A percentile compares a stretch with the other conserved stretches of the same genome.
phyloP scores from a whole-genome alignment of 768 basidiomycete species.

The Psilocybe subaeruginosa region DNA sequence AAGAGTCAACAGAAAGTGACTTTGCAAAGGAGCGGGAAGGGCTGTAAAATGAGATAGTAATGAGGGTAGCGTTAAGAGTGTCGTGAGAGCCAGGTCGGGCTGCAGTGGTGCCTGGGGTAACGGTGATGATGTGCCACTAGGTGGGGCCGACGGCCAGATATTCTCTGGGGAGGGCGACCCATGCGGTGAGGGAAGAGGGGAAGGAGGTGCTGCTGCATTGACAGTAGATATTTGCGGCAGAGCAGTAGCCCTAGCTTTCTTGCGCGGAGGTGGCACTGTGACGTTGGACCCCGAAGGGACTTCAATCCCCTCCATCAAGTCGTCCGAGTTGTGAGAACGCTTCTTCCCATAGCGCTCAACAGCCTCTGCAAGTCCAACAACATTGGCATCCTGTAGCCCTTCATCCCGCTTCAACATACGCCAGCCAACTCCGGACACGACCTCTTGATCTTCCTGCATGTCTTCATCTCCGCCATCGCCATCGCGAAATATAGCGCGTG shows the following conservation, averaged over 20 bases:
- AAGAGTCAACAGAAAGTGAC: conserved; percentile 91
- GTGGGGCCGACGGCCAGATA: conserved; percentile 81
- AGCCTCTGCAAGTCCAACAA: conserved; percentile 75
- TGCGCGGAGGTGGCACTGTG: conserved; percentile 63
- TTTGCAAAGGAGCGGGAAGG: conserved; percentile 84
- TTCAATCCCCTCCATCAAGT: conserved; percentile 55
- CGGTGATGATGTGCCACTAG: conserved; percentile 78
- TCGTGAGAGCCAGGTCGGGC: conserved; percentile 80
- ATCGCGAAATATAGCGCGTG: conserved; percentile 79
- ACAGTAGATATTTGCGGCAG: conserved; percentile 64
- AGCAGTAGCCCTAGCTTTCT: conserved; percentile 71
- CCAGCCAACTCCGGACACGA: conserved; percentile 73
- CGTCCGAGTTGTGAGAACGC: conserved; percentile 65
- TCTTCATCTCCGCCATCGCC: conserved; percentile 64
- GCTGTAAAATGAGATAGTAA: conserved; percentile 80
- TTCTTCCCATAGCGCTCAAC: conserved; percentile 90
- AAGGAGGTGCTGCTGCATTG: conserved; percentile 78
- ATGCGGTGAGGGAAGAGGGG: conserved; percentile 83
- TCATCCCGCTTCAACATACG: conserved; percentile 73
- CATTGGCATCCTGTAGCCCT: conserved; percentile 44
- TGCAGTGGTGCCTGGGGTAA: conserved; percentile 73
- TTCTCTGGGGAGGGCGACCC: conserved; percentile 76
- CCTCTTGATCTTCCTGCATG: conserved; percentile 73
- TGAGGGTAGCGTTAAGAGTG: conserved; percentile 84
- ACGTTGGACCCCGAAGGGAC: conserved; percentile 43